phyloP scores from a whole-genome alignment of 805 yeast genomes.

The Wickerhamiella spandovensis region DNA sequence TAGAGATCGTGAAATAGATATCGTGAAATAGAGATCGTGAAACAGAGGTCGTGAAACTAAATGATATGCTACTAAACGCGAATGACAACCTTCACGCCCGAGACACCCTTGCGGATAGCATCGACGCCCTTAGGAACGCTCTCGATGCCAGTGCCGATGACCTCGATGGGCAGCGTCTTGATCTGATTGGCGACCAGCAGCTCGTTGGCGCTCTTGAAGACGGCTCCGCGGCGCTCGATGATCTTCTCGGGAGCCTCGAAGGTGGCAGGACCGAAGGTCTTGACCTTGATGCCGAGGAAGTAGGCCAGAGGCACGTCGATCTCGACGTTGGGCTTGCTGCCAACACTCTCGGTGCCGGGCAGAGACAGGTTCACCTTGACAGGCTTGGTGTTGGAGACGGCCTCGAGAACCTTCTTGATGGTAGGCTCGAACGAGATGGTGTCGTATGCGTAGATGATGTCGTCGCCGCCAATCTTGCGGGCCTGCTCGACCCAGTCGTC shows the following conservation, averaged over 20 bases:
- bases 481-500: conserved; percentile 34
- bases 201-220: neutral
- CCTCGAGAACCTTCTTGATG: conserved; percentile 7
- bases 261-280: conserved; percentile 12
- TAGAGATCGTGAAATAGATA: too few relatives aligned
- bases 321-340: conserved; percentile 2
- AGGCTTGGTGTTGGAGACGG: conserved; percentile 3
- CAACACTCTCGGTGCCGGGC: neutral
- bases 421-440: conserved; percentile 16
- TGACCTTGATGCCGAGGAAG: conserved; percentile 11
- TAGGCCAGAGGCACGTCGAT: conserved; percentile 11
- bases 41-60: too few relatives aligned
- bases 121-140: conserved; percentile 12
- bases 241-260: conserved; percentile 5
- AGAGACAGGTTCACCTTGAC: conserved; percentile 2
- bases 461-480: conserved; percentile 22
- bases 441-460: conserved; percentile 18
- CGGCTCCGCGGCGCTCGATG: neutral
- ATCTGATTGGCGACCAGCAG: conserved; percentile 9
- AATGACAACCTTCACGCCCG: conserved; percentile 15
- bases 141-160: conserved; percentile 14
- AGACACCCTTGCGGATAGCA: conserved; percentile 13
- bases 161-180: conserved; percentile 12
- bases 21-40: too few relatives aligned
- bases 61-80: neutral